Base-by-base conservation (phyloP, 2,329 filamentous ascomycete species). In the Colletotrichum costaricense region DNA sequence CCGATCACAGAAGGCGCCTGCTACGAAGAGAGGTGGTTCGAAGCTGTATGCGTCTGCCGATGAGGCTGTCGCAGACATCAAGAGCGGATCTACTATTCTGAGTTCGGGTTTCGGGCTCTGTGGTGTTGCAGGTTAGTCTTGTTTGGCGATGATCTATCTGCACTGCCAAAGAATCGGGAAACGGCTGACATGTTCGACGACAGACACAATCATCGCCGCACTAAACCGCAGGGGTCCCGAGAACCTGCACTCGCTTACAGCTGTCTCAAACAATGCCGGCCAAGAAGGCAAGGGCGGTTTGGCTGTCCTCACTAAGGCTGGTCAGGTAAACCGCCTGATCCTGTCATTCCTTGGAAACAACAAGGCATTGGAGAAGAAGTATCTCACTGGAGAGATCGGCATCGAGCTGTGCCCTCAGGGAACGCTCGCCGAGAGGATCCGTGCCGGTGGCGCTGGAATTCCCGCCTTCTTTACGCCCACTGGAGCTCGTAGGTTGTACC, bases 91-190 rank as follows among this genome's bases (percentile, higher is more conserved):
- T 12, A 93, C 90, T 0, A 86, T 96, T 46, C 85, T 96, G 68
- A 94, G 93, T 79, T 92, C 93, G 19, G 94, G 94, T 1, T 96
- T 96, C 80, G 94, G 94, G n/a, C 88, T 96, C 14, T 95, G 93
- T 77, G 94, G 94, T 76, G 92, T 95, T 22, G 90, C 92, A 67
- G 89, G 90, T 91, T 83, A 67, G 84, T 78, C 63, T 4, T 66
- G 84, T 78, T 63, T 4, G 22, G 24, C 72, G 75, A 79, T 11
- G 77, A 77, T 22, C 77, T 76, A 5, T 16, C 19, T 12, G 30
- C 2, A 4, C 3, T 24, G 16, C 14, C 2, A 22, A 22, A 22
- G 22, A 22, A 22, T 22, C 22, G 22, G 22, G 22, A 22, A 22
- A 22, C 22, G 22, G 22, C 22, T 22, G 22, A 22, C 22, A 22